Evolutionary conservation across 2,329 filamentous ascomycete species (phyloP).

Genomic region (Trichoderma afroharzianum): DNA sequence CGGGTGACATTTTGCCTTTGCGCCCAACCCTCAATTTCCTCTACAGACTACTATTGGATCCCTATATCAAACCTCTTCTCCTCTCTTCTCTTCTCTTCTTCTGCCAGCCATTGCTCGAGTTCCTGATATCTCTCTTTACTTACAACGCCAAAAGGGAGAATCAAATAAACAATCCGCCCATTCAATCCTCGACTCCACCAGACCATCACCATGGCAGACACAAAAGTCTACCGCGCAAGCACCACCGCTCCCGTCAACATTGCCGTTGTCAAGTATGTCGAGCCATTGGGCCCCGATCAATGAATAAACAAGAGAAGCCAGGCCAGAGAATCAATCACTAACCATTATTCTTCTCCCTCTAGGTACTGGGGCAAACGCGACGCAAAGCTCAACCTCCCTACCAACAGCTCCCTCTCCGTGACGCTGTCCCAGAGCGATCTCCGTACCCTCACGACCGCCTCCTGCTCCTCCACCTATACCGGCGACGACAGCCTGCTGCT

Average conservation of each 20-base stretch:
- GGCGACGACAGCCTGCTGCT: conserved; percentile 70
- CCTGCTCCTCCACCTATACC: conserved; percentile 72
- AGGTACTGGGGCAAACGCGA: conserved; percentile 96
- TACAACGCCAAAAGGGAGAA: neutral
- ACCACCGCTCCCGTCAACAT: conserved; percentile 98
- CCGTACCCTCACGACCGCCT: conserved; percentile 92
- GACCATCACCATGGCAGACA: conserved; percentile 42
- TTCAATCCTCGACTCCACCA: conserved; percentile 13
- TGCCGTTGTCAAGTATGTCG: conserved; percentile 81
- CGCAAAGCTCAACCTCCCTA: conserved; percentile 88
- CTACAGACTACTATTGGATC: neutral
- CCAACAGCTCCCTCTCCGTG: conserved; percentile 95
- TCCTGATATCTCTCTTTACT: neutral
- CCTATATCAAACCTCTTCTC: neutral
- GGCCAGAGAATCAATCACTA: neutral
- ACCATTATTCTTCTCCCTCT: neutral
- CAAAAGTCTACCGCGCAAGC: conserved; percentile 78
- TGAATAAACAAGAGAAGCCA: neutral
- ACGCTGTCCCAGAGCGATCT: conserved; percentile 93
- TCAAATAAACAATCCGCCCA: neutral
- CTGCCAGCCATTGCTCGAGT: neutral
- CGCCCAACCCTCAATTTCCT: conserved; percentile 3
- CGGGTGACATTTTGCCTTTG: conserved; percentile 2
- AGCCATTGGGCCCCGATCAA: neutral
- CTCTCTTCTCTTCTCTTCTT: neutral